Evolutionary conservation across 1,139 yeast species (phyloP), one percentile per base, ranked within the genome.

Genomic region (Suhomyces choctaworum): DNA sequence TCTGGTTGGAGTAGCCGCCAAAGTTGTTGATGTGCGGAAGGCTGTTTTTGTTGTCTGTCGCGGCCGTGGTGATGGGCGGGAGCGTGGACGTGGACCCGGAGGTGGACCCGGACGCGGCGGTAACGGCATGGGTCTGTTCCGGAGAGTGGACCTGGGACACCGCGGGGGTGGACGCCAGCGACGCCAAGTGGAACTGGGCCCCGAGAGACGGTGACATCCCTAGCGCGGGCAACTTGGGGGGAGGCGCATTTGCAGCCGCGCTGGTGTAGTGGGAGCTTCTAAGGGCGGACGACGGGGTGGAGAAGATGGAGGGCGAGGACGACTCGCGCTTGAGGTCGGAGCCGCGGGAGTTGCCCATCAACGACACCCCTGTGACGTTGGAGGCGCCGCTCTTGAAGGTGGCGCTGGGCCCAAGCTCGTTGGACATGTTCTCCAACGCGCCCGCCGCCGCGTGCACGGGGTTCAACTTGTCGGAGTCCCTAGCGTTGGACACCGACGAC

Each of bases 401-500:
- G 1, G 75, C 74, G 44, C 69, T 62, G 4, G 75, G 75, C 1
- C 75, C 75, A 37, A 70, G 56, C 42, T 69, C 75, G 44, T 67
- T 60, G 7, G 73, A 62, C 74, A 71, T 69, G 37, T 60, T 77
- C 48, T 80, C 86, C 51, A 80, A 66, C 2, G 82, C 83, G 6
- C 83, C 82, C 9, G 85, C 85, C 24, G 79, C 76, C 11, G 47
- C 46, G 19, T 42, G 44, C 5, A 42, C 29, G 30, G 36, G 34
- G 13, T 30, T 37, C 31, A 31, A 28, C 21, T 33, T 36, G 14
- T 40, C 38, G 7, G 40, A 30, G n/a, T 39, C 45, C 42, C 70
- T 60, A 2, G 71, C 60, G 36, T 68, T 64, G 22, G 70, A 65
- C 16, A 66, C 52, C 2, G 70, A 61, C 4, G 67, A 60, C 0